These are phyloP conservation scores for Sugiyamaella grinbergsii DNA, from an alignment of 1,139 yeast genomes.

Conservation along the genomic window DNA sequence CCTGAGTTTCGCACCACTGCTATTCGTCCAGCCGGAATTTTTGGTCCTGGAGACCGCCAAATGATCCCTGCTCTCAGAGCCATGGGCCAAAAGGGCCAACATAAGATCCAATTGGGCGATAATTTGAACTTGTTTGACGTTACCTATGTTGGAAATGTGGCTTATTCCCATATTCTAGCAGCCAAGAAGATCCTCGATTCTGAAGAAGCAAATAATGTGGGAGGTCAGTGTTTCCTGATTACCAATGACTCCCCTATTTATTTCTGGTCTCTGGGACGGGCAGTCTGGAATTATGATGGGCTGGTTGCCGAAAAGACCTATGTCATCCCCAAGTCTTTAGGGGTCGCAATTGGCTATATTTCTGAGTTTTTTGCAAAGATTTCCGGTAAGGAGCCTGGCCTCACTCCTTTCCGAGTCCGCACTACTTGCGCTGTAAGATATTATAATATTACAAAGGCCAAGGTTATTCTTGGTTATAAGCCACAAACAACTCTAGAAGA, in stretches of 20 bases:
- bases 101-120: constrained; percentile 90
- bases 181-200: constrained; percentile 68
- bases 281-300: constrained; percentile 97
- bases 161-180: constrained; percentile 93
- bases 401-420: constrained; percentile 92
- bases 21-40: constrained; percentile 94
- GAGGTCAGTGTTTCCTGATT: constrained; percentile 86
- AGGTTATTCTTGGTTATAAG: constrained; percentile 68
- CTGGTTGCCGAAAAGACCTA: constrained; percentile 69
- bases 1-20: constrained; percentile 68
- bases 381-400: constrained; percentile 82
- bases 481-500: constrained; percentile 82
- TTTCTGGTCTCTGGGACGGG: constrained; percentile 96
- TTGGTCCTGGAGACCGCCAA: constrained; percentile 98
- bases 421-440: constrained; percentile 94
- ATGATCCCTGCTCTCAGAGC: constrained; percentile 88
- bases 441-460: constrained; percentile 89
- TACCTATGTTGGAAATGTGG: constrained; percentile 99
- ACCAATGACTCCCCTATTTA: constrained; percentile 95
- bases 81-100: constrained; percentile 83
- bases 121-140: constrained; percentile 92
- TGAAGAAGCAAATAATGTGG: constrained; percentile 48
- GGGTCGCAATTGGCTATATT: constrained; percentile 75
- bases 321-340: constrained; percentile 70
- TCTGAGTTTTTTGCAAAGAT: constrained; percentile 72